Evolutionary conservation across 2,329 filamentous ascomycete species (phyloP).

Genomic region (Sporothrix inflata): DNA sequence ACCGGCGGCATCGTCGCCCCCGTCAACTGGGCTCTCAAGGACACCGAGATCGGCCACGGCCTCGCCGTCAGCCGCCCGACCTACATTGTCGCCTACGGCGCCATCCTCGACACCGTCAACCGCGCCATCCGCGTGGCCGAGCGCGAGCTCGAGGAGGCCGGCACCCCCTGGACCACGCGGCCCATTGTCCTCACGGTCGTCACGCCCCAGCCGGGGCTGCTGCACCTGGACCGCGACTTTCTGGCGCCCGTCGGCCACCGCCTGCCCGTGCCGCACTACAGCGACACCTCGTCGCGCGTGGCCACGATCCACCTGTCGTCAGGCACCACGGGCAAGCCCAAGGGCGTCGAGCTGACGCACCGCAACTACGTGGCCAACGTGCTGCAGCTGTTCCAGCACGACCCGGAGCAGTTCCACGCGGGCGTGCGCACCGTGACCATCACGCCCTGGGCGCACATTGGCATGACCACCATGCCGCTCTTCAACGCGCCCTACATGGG

Average conservation of each 20-base stretch:
- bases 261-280: slow-evolving; percentile 44
- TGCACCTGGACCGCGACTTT: slow-evolving; percentile 44
- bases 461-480: slow-evolving; percentile 49
- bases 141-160: slow-evolving; percentile 36
- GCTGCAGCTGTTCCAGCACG: slow-evolving; percentile 45
- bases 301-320: slow-evolving; percentile 50
- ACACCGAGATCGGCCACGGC: slow-evolving; percentile 47
- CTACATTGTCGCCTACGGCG: slow-evolving; percentile 47
- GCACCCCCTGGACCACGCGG: slow-evolving; percentile 39
- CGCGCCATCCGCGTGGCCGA: slow-evolving; percentile 43
- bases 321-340: slow-evolving; percentile 54
- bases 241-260: slow-evolving; percentile 35
- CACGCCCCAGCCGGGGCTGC: slow-evolving; percentile 32
- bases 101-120: slow-evolving; percentile 38
- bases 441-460: slow-evolving; percentile 51
- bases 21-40: slow-evolving; percentile 46
- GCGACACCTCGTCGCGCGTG: slow-evolving; percentile 40
- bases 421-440: slow-evolving; percentile 45
- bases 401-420: slow-evolving; percentile 43
- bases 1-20: slow-evolving; percentile 46
- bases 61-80: slow-evolving; percentile 48
- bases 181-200: slow-evolving; percentile 45
- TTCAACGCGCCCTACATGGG: slow-evolving; percentile 50
- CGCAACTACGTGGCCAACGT: slow-evolving; percentile 48
- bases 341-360: slow-evolving; percentile 52